Evolutionary conservation across 179 eudicot genomes (phyloP), one percentile per base, ranked within the genome.

Genomic region (Silene coronaria): DNA sequence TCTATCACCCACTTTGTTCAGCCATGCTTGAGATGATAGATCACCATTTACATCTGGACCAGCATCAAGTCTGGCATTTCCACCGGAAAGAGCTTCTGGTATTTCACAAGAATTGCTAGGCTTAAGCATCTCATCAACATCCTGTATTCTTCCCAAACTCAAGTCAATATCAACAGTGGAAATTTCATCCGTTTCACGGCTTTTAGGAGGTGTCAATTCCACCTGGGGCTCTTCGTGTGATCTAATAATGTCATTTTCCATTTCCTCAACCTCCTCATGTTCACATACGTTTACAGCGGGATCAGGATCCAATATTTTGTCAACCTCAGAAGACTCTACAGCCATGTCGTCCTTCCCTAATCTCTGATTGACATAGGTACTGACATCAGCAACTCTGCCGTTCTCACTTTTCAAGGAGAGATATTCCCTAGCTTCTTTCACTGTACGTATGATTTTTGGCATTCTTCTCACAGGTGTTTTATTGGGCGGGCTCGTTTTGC

Each of bases 391-490:
- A 64, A 30, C 71, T 46, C 68, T 71, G 62, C 38, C 42, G 59
- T 79, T 75, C 73, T 70, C 55, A 75, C 75, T 72, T 81, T 81
- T 93, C 79, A 46, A 79, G 45, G 88, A 81, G 65, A 93, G 97
- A 81, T 87, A 93, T 74, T 88, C 92, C 81, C 90, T 89, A 30
- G 98, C 97, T 88, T 93, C 98, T 73, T 84, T 82, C 66, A 88
- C 96, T 5, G 97, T 88, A 58, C 77, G 78, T 79, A 93, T 93
- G 76, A 91, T 79, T 80, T 84, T 88, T 21, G 86, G 85, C 78
- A 82, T 90, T 38, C 76, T 81, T 81, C 82, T 84, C 27, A 59
- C 34, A 46, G 78, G 63, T 65, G 45, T 71, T 79, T 79, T 77
- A 42, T 53, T 75, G 62, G 72, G 65, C 59, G 77, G 19, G 30